A percentile compares a stretch with the other conserved stretches of the same genome.
Conservation (phyloP, 192 early-diverging fungal species). For the Gryganskiella cystojenkinii region DNA sequence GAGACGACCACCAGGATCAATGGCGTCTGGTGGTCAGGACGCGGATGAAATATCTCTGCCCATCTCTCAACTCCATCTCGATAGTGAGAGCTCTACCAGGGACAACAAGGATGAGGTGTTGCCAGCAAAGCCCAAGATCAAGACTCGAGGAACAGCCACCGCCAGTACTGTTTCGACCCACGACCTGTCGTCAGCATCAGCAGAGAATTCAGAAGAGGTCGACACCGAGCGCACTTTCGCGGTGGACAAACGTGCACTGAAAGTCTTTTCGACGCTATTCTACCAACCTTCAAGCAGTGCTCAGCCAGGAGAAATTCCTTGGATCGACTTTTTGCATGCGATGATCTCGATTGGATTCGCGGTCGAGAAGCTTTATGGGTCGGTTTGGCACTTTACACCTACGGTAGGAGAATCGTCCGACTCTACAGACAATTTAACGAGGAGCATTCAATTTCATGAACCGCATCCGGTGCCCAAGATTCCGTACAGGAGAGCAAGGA, state of each 20-base stretch:
- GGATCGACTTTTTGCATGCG: conserved; percentile 45
- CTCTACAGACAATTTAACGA: conserved; percentile 26
- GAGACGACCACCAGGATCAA: too few relatives aligned
- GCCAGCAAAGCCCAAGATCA: too few relatives aligned
- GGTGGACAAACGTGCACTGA: conserved; percentile 29
- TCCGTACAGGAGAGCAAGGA: conserved; percentile 32
- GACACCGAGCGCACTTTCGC: conserved; percentile 14
- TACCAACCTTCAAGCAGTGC: conserved; percentile 19
- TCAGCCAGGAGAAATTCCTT: conserved; percentile 42
- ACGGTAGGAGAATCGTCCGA: too few relatives aligned
- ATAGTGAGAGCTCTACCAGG: too few relatives aligned
- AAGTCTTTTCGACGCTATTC: conserved; percentile 43
- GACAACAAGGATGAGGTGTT: too few relatives aligned
- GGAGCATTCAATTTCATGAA: conserved; percentile 45
- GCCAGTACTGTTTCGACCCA: too few relatives aligned
- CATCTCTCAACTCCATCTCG: too few relatives aligned
- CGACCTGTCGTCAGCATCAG: too few relatives aligned
- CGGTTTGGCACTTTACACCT: conserved; percentile 44
- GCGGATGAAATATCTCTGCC: too few relatives aligned
- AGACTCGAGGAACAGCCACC: too few relatives aligned
- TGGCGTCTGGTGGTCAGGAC: too few relatives aligned
- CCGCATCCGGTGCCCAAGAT: conserved; percentile 37
- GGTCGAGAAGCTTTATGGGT: conserved; percentile 34
- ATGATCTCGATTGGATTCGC: conserved; percentile 32
- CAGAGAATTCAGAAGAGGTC: not conserved